phyloP scores from a whole-genome alignment of 2,329 filamentous ascomycete species.

The Tricladium varicosporioides region DNA sequence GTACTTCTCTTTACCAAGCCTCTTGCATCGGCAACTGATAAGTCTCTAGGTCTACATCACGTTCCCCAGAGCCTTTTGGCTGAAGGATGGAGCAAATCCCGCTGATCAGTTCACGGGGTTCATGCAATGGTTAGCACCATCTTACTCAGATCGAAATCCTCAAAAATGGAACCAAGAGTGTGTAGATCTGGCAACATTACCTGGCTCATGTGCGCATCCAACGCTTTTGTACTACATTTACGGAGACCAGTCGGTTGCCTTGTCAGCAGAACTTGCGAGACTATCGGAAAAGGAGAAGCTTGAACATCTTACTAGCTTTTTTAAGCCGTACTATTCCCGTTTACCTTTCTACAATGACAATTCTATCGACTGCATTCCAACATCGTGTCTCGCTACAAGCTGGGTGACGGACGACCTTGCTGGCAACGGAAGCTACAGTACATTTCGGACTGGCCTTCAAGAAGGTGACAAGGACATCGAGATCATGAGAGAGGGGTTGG shows the following conservation, averaged over 20 bases:
- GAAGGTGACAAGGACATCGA: conserved; percentile 60
- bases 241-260: conserved; percentile 41
- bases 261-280: conserved; percentile 26
- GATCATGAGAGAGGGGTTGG: conserved; percentile 45
- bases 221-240: conserved; percentile 67
- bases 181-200: conserved; percentile 58
- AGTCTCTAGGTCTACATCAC: conserved; percentile 40
- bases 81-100: conserved; percentile 8
- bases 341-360: conserved; percentile 54
- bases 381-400: conserved; percentile 55
- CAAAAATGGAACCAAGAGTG: conserved; percentile 59
- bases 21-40: background rate
- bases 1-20: conserved; percentile 29
- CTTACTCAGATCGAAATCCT: conserved; percentile 50
- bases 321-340: conserved; percentile 62
- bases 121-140: conserved; percentile 58
- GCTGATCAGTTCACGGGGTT: conserved; percentile 42
- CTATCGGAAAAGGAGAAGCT: conserved; percentile 29
- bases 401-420: conserved; percentile 67
- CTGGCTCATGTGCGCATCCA: conserved; percentile 50
- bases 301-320: conserved; percentile 42
- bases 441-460: conserved; percentile 62
- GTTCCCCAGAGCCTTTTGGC: conserved; percentile 64
- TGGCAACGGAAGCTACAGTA: conserved; percentile 66
- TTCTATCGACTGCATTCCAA: conserved; percentile 49